Evolutionary conservation across 2,329 filamentous ascomycete species (phyloP), one percentile per base, ranked within the genome.

Genomic region (Fusarium sp.): DNA sequence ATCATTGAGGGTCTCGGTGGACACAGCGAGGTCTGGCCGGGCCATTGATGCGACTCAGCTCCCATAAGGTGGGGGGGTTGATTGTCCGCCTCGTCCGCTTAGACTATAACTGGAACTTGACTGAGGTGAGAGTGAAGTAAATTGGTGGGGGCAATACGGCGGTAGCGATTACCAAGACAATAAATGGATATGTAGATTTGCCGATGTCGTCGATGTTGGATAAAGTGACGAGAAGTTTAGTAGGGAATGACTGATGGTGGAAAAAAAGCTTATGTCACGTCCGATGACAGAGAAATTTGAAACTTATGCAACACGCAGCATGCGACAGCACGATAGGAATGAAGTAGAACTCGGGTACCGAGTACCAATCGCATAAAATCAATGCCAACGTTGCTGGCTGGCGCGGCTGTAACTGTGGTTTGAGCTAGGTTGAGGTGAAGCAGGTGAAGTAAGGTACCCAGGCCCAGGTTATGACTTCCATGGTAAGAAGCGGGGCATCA

Each of bases 1-100:
- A 70, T 68, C 58, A 70, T 65, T 67, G 58, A 69, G 66, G 67
- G 67, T 66, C 67, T 65, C 49, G 67, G 67, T 69, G 67, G 67
- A 62, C 67, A 60, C 65, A 36, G 67, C 67, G 67, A 70, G 44
- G 63, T 57, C 42, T 68, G 50, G 51, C 51, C 53, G 50, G 41
- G 33, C 62, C 54, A 69, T 67, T 57, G 57, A 52, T 69, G 57
- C 52, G 58, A 56, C 66, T 69, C 36, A 52, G 33, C 57, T 55
- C 34, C 40, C 40, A 46, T 31, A 9, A 23, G 59, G 67, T 68
- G 66, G 67, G 67, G 67, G 67, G 59, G 51, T 54, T 44, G 34
- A 30, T 30, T 53, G 31, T 50, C 55, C 44, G 36, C 53, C 49
- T 66, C 47, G 65, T 56, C 55, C 60, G 49, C 52, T 62, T 66